A percentile compares a stretch with the other conserved stretches of the same genome.
phyloP scores from a whole-genome alignment of 495 filamentous ascomycete species.

The Penicillium odoratum region DNA sequence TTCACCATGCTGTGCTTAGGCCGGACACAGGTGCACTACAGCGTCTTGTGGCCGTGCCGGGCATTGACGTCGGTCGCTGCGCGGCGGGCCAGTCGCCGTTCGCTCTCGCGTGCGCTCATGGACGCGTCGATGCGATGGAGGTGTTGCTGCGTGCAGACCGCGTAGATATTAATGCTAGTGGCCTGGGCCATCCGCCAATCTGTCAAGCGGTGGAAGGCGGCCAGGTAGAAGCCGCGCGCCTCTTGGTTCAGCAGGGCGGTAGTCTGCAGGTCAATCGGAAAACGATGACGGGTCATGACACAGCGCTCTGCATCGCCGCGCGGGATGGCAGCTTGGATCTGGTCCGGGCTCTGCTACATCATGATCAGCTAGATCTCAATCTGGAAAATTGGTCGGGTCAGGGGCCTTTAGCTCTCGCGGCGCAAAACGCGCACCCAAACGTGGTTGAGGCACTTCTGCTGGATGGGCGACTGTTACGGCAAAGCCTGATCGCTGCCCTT shows the following conservation, averaged over 20 bases:
- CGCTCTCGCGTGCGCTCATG: too few relatives aligned
- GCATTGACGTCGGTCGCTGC: constrained; percentile 10
- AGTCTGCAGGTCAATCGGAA: too few relatives aligned
- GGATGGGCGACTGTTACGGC: neutral
- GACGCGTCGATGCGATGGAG: too few relatives aligned
- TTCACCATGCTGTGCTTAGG: constrained; percentile 9
- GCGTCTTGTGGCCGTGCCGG: constrained; percentile 7
- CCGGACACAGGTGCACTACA: constrained; percentile 10
- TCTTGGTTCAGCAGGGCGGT: too few relatives aligned
- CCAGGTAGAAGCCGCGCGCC: too few relatives aligned
- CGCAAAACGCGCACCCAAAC: neutral
- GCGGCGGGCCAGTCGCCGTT: constrained; percentile 13
- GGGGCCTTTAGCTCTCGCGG: neutral
- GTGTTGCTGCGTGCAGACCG: too few relatives aligned
- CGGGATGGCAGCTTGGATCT: constrained; percentile 11
- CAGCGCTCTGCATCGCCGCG: constrained; percentile 7
- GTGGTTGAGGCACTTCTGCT: neutral
- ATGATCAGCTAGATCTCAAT: constrained; percentile 11
- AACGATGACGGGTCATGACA: too few relatives aligned
- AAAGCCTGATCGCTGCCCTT: neutral
- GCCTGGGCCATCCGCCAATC: too few relatives aligned
- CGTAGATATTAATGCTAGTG: too few relatives aligned
- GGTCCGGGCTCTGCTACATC: constrained; percentile 9
- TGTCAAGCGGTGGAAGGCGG: too few relatives aligned
- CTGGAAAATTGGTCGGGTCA: constrained; percentile 4